phyloP scores from a whole-genome alignment of 345 rosid genomes.

The Syzygium oleosum region DNA sequence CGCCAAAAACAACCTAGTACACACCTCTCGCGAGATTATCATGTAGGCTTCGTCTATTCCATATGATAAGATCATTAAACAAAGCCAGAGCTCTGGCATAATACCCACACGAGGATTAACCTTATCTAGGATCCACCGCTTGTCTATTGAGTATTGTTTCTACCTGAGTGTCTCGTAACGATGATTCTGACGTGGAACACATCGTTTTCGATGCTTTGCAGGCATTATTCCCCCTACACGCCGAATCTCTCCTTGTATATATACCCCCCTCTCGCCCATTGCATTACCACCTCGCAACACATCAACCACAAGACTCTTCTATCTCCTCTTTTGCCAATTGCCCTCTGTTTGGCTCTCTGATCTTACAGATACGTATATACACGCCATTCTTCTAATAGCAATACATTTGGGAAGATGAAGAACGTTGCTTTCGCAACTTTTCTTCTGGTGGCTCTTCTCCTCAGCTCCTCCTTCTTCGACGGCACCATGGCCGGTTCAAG shows the following conservation, averaged over 20 bases:
- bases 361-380: background rate
- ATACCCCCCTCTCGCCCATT: background rate
- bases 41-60: background rate
- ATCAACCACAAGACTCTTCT: background rate
- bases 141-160: background rate
- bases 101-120: background rate
- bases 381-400: background rate
- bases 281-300: background rate
- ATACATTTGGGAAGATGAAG: background rate
- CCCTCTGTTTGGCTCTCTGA: background rate
- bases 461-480: background rate
- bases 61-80: background rate
- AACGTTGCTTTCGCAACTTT: constrained; percentile 4
- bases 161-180: background rate
- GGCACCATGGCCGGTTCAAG: background rate
- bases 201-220: background rate
- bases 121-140: background rate
- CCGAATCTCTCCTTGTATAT: background rate
- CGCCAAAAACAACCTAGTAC: background rate
- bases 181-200: background rate
- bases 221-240: background rate
- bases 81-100: background rate
- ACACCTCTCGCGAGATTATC: background rate
- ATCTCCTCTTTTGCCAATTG: background rate
- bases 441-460: constrained; percentile 2